Conservation (phyloP, 2,329 filamentous ascomycete species). For the Remersonia thermophila region DNA sequence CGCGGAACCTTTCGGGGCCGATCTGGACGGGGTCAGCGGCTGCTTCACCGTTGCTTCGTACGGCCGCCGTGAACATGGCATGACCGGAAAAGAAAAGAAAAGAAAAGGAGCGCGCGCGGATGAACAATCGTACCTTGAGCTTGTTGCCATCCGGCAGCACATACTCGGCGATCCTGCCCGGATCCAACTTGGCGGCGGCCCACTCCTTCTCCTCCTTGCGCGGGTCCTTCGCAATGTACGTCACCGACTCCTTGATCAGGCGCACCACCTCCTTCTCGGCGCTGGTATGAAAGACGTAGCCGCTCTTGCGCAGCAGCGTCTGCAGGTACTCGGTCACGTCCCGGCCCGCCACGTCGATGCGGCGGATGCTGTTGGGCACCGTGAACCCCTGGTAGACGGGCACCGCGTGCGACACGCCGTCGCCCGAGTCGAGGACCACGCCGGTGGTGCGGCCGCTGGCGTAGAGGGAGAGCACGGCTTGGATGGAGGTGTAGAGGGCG, state of each 20-base stretch:
- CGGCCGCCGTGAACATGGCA: background rate
- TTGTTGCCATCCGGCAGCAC: conserved; percentile 84
- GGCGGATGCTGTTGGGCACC: conserved; percentile 85
- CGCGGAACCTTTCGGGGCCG: conserved; percentile 86
- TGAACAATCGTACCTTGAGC: conserved; percentile 53
- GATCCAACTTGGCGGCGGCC: conserved; percentile 64
- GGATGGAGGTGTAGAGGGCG: conserved; percentile 90
- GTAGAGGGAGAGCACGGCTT: conserved; percentile 91
- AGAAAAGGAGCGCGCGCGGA: background rate
- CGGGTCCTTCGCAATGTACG: conserved; percentile 83
- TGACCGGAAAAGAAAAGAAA: background rate
- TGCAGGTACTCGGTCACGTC: conserved; percentile 96
- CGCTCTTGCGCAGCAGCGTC: conserved; percentile 77
- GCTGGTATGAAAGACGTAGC: conserved; percentile 91
- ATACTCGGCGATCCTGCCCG: conserved; percentile 75
- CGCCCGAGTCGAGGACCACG: conserved; percentile 87
- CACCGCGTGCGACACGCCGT: conserved; percentile 93
- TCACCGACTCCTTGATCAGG: conserved; percentile 88
- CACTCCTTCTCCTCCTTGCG: conserved; percentile 95
- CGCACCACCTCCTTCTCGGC: conserved; percentile 99
- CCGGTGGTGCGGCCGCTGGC: conserved; percentile 92
- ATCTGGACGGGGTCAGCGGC: conserved; percentile 38
- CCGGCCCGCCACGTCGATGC: conserved; percentile 90
- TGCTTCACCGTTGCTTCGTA: too few species aligned
- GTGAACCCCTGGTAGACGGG: conserved; percentile 97